These are phyloP conservation scores for Clavispora phyllophila DNA, from an alignment of 805 yeast species.

Conservation along the genomic window DNA sequence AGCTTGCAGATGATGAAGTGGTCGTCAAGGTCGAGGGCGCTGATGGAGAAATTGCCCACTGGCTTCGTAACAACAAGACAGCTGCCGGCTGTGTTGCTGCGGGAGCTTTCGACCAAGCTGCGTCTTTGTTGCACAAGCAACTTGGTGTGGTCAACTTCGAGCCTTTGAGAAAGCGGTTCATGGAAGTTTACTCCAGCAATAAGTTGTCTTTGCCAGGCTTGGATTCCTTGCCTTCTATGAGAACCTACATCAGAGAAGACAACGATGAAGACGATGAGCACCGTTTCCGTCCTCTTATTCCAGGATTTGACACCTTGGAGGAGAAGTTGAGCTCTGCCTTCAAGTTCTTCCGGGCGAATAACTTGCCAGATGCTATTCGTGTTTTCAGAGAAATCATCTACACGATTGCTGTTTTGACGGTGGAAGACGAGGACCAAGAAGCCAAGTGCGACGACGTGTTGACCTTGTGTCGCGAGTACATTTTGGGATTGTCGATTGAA, in stretches of 20 bases:
- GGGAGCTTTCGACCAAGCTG: slow-evolving; percentile 94
- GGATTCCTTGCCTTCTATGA: slow-evolving; percentile 68
- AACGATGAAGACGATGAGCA: slow-evolving; percentile 49
- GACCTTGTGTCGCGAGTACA: slow-evolving; percentile 78
- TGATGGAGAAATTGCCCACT: slow-evolving; percentile 60
- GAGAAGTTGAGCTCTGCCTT: slow-evolving; percentile 66
- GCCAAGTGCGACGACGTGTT: slow-evolving; percentile 67
- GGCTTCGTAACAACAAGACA: slow-evolving; percentile 86
- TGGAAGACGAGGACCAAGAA: slow-evolving; percentile 70
- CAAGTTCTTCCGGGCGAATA: slow-evolving; percentile 76
- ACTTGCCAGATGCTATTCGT: slow-evolving; percentile 74
- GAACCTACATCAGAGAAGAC: slow-evolving; percentile 62
- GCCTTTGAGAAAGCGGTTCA: slow-evolving; percentile 77
- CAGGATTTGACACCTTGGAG: slow-evolving; percentile 67
- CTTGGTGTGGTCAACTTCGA: slow-evolving; percentile 81
- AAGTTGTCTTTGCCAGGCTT: slow-evolving; percentile 72
- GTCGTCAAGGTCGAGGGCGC: slow-evolving; percentile 19
- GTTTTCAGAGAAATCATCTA: slow-evolving; percentile 77
- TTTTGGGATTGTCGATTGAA: slow-evolving; percentile 88
- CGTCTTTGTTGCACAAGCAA: slow-evolving; percentile 86
- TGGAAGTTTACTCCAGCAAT: slow-evolving; percentile 77
- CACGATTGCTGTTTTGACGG: slow-evolving; percentile 66
- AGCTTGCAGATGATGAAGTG: slow-evolving; percentile 9
- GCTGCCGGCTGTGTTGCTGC: slow-evolving; percentile 94
- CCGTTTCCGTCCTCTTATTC: slow-evolving; percentile 57